Evolutionary conservation across 2,329 filamentous ascomycete species (phyloP), one percentile per base, ranked within the genome.

Genomic region (Bipolaris sorokiniana): DNA sequence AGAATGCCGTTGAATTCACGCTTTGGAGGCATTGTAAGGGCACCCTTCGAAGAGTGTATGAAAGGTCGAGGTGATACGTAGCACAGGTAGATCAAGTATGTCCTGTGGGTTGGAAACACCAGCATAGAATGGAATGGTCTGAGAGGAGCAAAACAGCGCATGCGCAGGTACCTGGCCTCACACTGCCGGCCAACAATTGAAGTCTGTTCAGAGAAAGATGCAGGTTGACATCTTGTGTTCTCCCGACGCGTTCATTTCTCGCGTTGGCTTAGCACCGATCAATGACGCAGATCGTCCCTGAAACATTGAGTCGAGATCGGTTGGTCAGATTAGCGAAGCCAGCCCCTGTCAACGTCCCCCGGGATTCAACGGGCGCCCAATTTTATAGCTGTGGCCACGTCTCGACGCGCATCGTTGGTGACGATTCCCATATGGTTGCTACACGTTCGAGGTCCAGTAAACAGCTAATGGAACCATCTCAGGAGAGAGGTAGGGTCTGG

Each of bases 271-370:
- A 57, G 31, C 7, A 42, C 53, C 67, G 69, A 72, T 72, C 68
- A 53, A 71, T 71, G 67, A 71, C 67, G 67, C 63, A 65, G 23
- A 59, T 68, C 40, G 66, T 67, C 45, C 68, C 63, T 67, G 58
- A 48, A 67, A 65, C 61, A 59, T 56, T 56, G 58, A 59, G 34
- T 63, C 54, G 41, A 62, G 65, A 69, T 67, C 64, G 65, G 51
- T 33, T 22, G n/a, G 26, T 10, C 33, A 63, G 65, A 67, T 66
- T 60, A 67, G 66, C 66, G 66, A 68, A 57, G 1, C 33, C 15
- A 28, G 55, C 50, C 62, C 58, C 53, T 56, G 56, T 37, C 34
- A 11, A 44, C 16, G 38, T 18, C 53, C 47, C 28, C 45, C 34
- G 45, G 45, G 45, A 46, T 38, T 28, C 34, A 48, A 38, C 46